A percentile compares a stretch with the other conserved stretches of the same genome.
Conservation (phyloP, 2,329 filamentous ascomycete genomes). For the Zasmidium cellare region DNA sequence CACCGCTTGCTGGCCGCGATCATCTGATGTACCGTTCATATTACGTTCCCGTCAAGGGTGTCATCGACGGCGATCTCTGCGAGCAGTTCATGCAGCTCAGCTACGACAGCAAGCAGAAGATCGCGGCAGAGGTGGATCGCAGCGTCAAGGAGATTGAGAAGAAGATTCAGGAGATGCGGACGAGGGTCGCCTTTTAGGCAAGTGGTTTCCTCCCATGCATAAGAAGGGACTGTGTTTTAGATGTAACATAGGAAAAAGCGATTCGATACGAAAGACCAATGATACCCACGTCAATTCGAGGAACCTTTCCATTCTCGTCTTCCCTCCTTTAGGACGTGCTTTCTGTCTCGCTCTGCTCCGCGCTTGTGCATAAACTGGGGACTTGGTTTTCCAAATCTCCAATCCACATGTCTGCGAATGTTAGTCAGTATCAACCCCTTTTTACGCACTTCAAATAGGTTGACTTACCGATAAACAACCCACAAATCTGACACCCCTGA, state of each 20-base stretch:
- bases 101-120: conserved; percentile 90
- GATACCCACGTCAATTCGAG: conserved; percentile 1
- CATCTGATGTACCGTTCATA: conserved; percentile 95
- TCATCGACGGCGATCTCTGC: conserved; percentile 95
- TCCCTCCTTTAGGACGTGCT: neutral
- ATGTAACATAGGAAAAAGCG: neutral
- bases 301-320: neutral
- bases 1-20: conserved; percentile 86
- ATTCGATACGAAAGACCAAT: neutral
- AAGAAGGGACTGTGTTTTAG: conserved; percentile 1
- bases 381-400: neutral
- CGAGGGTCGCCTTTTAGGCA: conserved; percentile 38
- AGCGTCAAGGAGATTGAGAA: conserved; percentile 92
- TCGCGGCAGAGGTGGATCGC: conserved; percentile 88
- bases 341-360: neutral
- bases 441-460: neutral
- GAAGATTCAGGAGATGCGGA: conserved; percentile 64
- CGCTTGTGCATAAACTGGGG: neutral
- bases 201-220: too few species aligned
- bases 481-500: neutral
- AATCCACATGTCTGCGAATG: neutral
- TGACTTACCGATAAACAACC: neutral
- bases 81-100: conserved; percentile 84
- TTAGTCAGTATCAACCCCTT: neutral
- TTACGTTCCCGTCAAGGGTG: conserved; percentile 93